These are phyloP conservation scores for Castanopsis chinensis DNA, from an alignment of 306 rosid species.

Conservation along the genomic window DNA sequence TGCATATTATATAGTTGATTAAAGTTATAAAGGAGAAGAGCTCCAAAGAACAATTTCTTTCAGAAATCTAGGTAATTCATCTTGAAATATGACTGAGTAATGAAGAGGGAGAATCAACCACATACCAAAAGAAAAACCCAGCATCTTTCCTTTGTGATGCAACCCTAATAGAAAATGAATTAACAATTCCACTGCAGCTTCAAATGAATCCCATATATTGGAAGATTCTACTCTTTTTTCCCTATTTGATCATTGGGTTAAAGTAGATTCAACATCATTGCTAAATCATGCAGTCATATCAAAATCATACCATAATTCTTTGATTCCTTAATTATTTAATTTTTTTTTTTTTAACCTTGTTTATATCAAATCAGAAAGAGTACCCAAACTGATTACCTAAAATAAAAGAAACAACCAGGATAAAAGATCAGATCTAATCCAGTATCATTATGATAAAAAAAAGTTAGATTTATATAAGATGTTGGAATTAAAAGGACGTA, in stretches of 20 bases:
- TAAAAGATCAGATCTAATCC: not conserved
- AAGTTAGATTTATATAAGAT: not conserved
- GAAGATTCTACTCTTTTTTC: not conserved
- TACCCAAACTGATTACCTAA: not conserved
- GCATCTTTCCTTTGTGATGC: not conserved
- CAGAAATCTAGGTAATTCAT: not conserved
- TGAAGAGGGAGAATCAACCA: not conserved
- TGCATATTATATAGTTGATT: no score
- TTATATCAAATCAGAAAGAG: not conserved
- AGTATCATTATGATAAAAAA: not conserved
- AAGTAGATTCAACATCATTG: not conserved
- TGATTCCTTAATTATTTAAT: slow-evolving; percentile 2
- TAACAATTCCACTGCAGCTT: not conserved
- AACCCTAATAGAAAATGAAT: not conserved
- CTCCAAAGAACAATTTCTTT: not conserved
- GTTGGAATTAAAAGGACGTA: slow-evolving; percentile 27
- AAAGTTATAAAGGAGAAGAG: not conserved
- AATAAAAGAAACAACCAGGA: not conserved
- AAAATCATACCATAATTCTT: slow-evolving; percentile 5
- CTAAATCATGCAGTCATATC: slow-evolving; percentile 4
- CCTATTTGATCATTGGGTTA: not conserved
- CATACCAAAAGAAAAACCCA: not conserved
- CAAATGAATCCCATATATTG: not conserved
- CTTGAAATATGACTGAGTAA: not conserved
- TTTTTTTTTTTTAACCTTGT: not conserved